These are phyloP conservation scores for Mallotus japonicus DNA, from an alignment of 441 rosid genomes.

Conservation along the genomic window DNA sequence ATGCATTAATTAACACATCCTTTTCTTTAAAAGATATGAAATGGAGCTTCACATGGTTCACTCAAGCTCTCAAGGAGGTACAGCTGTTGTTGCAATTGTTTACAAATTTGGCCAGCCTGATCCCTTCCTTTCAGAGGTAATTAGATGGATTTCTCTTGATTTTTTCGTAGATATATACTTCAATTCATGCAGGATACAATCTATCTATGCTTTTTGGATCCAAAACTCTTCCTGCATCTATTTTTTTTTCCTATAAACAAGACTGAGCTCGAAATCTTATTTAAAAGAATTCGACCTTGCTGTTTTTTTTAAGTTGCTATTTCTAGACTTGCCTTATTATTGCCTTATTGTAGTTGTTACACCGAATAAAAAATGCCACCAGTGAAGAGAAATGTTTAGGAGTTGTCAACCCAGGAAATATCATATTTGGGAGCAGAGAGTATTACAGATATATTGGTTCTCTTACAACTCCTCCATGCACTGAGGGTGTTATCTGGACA, in stretches of 20 bases:
- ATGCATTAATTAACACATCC: too few relatives aligned
- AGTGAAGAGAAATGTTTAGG: conserved; percentile 33
- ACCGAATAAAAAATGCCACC: conserved; percentile 9
- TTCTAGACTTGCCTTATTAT: not conserved
- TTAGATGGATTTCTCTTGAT: too few relatives aligned
- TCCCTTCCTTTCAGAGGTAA: conserved; percentile 45
- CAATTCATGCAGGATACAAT: too few relatives aligned
- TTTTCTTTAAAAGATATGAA: conserved; percentile 29
- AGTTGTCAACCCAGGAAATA: conserved; percentile 35
- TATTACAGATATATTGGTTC: conserved; percentile 57
- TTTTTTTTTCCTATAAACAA: too few relatives aligned
- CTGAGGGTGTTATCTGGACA: conserved; percentile 55
- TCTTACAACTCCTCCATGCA: conserved; percentile 63
- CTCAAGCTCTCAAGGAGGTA: conserved; percentile 22
- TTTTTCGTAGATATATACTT: too few relatives aligned
- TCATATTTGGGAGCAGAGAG: conserved; percentile 34
- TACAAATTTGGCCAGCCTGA: conserved; percentile 53
- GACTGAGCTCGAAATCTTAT: too few relatives aligned
- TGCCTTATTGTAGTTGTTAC: conserved; percentile 18
- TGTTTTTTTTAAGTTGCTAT: too few relatives aligned
- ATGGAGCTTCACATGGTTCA: conserved; percentile 72
- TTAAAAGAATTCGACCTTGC: too few relatives aligned
- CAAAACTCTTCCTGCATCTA: too few relatives aligned
- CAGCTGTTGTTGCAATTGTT: conserved; percentile 53
- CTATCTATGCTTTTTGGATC: too few relatives aligned